phyloP scores from a whole-genome alignment of 345 rosid genomes.

The Corchorus capsularis region DNA sequence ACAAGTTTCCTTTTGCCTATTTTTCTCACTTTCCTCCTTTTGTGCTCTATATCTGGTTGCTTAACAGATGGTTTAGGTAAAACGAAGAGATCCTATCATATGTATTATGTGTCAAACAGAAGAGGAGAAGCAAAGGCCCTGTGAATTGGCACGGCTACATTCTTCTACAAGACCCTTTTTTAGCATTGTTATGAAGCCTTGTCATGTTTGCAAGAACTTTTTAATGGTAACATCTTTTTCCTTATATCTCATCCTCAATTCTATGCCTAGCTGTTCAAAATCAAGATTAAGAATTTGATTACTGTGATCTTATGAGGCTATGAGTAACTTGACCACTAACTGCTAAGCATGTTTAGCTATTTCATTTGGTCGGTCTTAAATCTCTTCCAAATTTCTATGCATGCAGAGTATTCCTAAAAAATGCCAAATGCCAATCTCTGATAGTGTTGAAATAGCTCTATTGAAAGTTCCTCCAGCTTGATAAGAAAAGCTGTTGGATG shows the following conservation, averaged over 20 bases:
- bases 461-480: conserved; percentile 6
- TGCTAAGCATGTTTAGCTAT: not conserved
- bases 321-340: not conserved
- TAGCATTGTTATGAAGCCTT: not conserved
- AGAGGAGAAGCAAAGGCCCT: conserved; percentile 2
- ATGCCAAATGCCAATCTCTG: not conserved
- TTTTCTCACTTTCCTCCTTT: not conserved
- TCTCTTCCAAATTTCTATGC: not conserved
- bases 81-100: not conserved
- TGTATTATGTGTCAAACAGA: no score
- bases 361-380: not conserved
- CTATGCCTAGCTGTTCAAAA: not conserved
- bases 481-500: not conserved
- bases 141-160: not conserved
- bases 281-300: not conserved
- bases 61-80: not conserved
- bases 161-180: conserved; percentile 2
- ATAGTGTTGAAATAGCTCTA: not conserved
- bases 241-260: not conserved
- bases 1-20: no score
- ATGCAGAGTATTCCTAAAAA: conserved; percentile 1
- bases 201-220: not conserved
- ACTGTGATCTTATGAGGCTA: not conserved
- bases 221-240: not conserved
- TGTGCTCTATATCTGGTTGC: not conserved